Conservation (phyloP, 2,329 filamentous ascomycete species). For the Diaporthe sp. region DNA sequence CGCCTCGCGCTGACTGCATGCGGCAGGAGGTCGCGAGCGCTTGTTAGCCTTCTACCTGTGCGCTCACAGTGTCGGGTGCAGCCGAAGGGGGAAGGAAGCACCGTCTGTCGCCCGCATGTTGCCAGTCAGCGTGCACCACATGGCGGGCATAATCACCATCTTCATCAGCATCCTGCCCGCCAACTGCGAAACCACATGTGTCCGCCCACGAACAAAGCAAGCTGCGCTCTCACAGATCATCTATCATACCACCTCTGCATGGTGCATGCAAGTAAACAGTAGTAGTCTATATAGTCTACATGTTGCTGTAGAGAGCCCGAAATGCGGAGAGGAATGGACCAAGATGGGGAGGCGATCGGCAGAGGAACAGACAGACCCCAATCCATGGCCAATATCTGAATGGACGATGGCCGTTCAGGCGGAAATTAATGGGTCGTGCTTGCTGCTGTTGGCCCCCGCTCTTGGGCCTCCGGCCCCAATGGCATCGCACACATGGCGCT, state of each 20-base stretch:
- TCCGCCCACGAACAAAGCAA: background rate
- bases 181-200: background rate
- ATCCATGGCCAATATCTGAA: conserved; percentile 25
- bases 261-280: conserved; percentile 12
- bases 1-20: conserved; percentile 30
- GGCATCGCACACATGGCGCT: background rate
- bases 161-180: background rate
- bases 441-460: conserved; percentile 17
- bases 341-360: conserved; percentile 27
- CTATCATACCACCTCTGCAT: background rate
- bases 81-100: background rate
- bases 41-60: conserved; percentile 9
- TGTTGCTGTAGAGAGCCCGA: background rate
- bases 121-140: conserved; percentile 22
- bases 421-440: conserved; percentile 30
- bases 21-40: conserved; percentile 21
- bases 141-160: conserved; percentile 2
- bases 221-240: background rate
- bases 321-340: conserved; percentile 20
- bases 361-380: conserved; percentile 4
- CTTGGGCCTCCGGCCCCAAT: conserved; percentile 8
- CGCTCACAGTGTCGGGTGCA: background rate
- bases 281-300: background rate
- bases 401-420: conserved; percentile 32
- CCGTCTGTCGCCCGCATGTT: conserved; percentile 1